Percentiles rank a stretch among this genome's conserved stretches.
phyloP scores from a whole-genome alignment of 495 filamentous ascomycete species.

The Podospora didyma region DNA sequence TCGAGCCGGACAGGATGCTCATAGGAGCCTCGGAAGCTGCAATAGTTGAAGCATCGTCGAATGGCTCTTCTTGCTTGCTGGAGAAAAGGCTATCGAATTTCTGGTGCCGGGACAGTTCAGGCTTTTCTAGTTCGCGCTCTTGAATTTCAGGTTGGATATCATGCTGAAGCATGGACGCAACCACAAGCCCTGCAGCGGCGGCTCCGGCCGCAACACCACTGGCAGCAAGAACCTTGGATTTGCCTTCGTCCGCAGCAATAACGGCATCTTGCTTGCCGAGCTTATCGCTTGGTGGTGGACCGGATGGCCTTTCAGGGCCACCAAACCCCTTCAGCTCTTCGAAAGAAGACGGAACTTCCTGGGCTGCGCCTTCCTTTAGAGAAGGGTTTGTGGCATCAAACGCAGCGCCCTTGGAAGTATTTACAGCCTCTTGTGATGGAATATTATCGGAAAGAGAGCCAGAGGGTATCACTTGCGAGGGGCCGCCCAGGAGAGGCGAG shows the following conservation, averaged over 20 bases:
- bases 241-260: constrained; percentile 2
- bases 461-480: not conserved
- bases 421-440: not conserved
- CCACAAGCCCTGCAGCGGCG: constrained; percentile 18
- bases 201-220: constrained; percentile 10
- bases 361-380: not conserved
- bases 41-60: constrained; percentile 29
- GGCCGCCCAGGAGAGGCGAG: constrained; percentile 1
- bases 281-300: not conserved
- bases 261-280: not conserved
- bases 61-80: constrained; percentile 9
- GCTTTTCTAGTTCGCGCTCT: constrained; percentile 12
- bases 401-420: not conserved
- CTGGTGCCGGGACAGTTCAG: not conserved
- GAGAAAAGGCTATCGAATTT: not conserved
- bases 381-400: not conserved
- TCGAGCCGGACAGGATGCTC: constrained; percentile 25
- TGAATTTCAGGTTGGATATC: constrained; percentile 3
- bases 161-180: constrained; percentile 21
- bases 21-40: constrained; percentile 27
- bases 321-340: not conserved
- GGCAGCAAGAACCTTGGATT: not conserved
- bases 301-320: not conserved
- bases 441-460: not conserved
- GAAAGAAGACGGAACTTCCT: not conserved